Percentiles rank a stretch among this genome's conserved stretches.
Evolutionary conservation across 768 basidiomycete species (phyloP).

Genomic region (Porphyrellus cyaneotinctus): DNA sequence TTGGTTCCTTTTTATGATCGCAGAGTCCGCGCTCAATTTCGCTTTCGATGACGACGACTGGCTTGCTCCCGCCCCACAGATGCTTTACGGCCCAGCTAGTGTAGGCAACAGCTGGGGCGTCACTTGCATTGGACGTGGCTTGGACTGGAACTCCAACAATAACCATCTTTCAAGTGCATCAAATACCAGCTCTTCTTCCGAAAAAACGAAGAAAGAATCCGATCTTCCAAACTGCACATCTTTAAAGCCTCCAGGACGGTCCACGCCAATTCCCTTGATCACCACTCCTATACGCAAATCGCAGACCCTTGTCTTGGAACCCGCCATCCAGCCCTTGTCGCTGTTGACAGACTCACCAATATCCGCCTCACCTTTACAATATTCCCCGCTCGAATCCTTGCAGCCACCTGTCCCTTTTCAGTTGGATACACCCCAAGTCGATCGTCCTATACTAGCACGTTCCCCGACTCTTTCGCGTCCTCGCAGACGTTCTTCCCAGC

Average conservation of each 20-base stretch:
- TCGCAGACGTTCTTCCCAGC: slow-evolving; percentile 76
- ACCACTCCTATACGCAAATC: slow-evolving; percentile 26
- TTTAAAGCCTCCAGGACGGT: slow-evolving; percentile 10
- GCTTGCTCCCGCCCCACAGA: slow-evolving; percentile 47
- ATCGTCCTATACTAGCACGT: slow-evolving; percentile 35
- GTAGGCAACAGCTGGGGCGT: slow-evolving; percentile 81
- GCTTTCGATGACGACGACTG: slow-evolving; percentile 71
- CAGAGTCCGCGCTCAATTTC: slow-evolving; percentile 55
- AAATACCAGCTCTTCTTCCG: slow-evolving; percentile 5
- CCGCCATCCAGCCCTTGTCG: slow-evolving; percentile 26
- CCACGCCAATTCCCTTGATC: slow-evolving; percentile 13
- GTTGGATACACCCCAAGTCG: slow-evolving; percentile 15
- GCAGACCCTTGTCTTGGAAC: slow-evolving; percentile 20
- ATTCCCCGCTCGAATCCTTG: slow-evolving; percentile 27
- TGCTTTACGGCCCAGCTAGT: slow-evolving; percentile 59
- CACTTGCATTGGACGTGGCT: slow-evolving; percentile 79
- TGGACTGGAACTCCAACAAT: slow-evolving; percentile 59
- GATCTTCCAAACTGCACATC: slow-evolving; percentile 12
- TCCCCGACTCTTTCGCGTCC: slow-evolving; percentile 61
- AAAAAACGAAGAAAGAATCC: slow-evolving; percentile 5
- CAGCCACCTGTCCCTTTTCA: slow-evolving; percentile 21
- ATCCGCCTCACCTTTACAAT: slow-evolving; percentile 29
- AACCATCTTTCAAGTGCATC: slow-evolving; percentile 24
- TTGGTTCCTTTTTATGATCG: slow-evolving; percentile 43
- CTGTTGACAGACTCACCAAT: slow-evolving; percentile 31